Conservation (phyloP, 2,329 filamentous ascomycete genomes). For the Clonostachys rosea region DNA sequence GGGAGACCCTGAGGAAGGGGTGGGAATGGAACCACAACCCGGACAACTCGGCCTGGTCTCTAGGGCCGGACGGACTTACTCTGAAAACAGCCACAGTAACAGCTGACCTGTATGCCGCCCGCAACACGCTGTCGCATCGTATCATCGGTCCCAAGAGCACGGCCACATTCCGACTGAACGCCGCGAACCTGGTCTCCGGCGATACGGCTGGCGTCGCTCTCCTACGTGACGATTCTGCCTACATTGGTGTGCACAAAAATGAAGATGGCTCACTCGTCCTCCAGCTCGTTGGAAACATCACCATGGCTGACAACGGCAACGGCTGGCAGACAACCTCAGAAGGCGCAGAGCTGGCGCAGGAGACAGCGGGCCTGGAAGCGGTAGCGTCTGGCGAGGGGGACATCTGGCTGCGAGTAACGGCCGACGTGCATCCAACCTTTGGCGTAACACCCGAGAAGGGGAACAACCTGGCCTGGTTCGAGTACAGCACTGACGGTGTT, state of each 20-base stretch:
- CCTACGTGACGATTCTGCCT: slow-evolving; percentile 47
- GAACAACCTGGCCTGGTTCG: slow-evolving; percentile 16
- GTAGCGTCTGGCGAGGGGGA: slow-evolving; percentile 3
- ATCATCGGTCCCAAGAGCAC: slow-evolving; percentile 36
- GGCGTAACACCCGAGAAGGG: background rate
- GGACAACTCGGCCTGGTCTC: slow-evolving; percentile 36
- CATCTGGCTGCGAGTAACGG: slow-evolving; percentile 12
- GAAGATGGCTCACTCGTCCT: slow-evolving; percentile 16
- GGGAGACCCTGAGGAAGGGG: slow-evolving; percentile 28
- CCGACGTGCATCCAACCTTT: slow-evolving; percentile 10
- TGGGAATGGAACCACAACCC: slow-evolving; percentile 63
- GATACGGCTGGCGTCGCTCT: slow-evolving; percentile 45
- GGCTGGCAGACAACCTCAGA: background rate
- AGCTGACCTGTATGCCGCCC: slow-evolving; percentile 36
- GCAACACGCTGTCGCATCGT: slow-evolving; percentile 40
- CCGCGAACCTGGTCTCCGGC: slow-evolving; percentile 39
- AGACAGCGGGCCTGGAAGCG: background rate
- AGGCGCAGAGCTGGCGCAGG: background rate
- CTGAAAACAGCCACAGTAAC: slow-evolving; percentile 45
- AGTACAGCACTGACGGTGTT: slow-evolving; percentile 36
- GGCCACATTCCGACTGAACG: slow-evolving; percentile 44
- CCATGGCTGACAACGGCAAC: slow-evolving; percentile 12
- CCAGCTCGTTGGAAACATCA: slow-evolving; percentile 17
- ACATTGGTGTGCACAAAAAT: slow-evolving; percentile 40
- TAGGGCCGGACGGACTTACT: slow-evolving; percentile 25